phyloP scores from a whole-genome alignment of 352 stramenopile genomes.

The Globisporangium nagaii region DNA sequence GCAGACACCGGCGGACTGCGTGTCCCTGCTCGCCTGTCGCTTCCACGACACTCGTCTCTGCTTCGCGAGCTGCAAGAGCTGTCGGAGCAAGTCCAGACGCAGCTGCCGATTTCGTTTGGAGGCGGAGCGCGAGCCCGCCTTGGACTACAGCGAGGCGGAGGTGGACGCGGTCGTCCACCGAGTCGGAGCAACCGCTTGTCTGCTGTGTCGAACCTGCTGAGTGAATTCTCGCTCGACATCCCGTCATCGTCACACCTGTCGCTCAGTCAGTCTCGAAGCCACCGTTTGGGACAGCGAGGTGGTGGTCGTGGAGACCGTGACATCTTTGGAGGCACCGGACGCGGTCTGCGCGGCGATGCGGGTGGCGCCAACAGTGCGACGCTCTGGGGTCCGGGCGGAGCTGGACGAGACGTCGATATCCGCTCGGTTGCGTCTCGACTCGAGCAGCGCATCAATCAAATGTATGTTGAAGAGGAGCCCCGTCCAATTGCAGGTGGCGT shows the following conservation, averaged over 20 bases:
- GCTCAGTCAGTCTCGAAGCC: conserved; percentile 20
- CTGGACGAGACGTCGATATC: conserved; percentile 42
- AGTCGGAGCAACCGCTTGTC: conserved; percentile 61
- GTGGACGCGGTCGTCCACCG: conserved; percentile 43
- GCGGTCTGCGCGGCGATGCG: conserved; percentile 28
- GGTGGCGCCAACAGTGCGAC: conserved; percentile 15
- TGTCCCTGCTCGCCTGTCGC: conserved; percentile 30
- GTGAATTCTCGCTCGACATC: conserved; percentile 80
- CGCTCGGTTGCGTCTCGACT: conserved; percentile 68
- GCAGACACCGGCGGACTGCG: conserved; percentile 15
- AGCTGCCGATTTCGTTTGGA: conserved; percentile 34
- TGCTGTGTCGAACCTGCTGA: conserved; percentile 70
- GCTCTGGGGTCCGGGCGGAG: conserved; percentile 32
- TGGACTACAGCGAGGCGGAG: conserved; percentile 31
- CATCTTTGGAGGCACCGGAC: conserved; percentile 34
- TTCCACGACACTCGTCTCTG: conserved; percentile 65
- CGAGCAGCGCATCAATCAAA: conserved; percentile 63
- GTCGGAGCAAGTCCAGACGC: conserved; percentile 71
- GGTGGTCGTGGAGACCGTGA: conserved; percentile 47
- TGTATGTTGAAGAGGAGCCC: conserved; percentile 32
- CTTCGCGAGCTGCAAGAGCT: conserved; percentile 72
- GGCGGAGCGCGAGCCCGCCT: conserved; percentile 14
- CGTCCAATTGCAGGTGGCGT: background rate
- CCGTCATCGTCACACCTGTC: conserved; percentile 37
- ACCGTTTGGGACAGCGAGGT: conserved; percentile 29